phyloP scores from a whole-genome alignment of 805 yeast genomes.

The Sungouiozyma ichnusensis region DNA sequence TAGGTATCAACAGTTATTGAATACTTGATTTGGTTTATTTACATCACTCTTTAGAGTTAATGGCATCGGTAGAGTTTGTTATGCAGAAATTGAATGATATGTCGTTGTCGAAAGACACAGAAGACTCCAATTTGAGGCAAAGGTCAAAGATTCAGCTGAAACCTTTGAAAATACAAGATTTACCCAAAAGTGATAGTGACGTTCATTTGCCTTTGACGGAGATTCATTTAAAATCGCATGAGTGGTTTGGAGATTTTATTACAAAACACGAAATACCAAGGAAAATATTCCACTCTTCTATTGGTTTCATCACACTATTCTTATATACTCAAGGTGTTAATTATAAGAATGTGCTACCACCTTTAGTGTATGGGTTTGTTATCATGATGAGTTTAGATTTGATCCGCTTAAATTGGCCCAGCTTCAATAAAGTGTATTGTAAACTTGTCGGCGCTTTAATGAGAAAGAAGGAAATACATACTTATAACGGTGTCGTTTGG shows the following conservation, averaged over 20 bases:
- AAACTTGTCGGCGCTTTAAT: conserved; percentile 65
- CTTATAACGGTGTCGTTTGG: conserved; percentile 80
- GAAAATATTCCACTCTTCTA: conserved; percentile 77
- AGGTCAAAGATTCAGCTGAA: too few relatives aligned
- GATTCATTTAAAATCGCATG: conserved; percentile 32
- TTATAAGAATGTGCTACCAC: conserved; percentile 46
- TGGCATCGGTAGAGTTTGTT: conserved; percentile 1
- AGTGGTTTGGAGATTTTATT: conserved; percentile 41
- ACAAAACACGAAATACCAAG: conserved; percentile 84
- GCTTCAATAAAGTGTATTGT: conserved; percentile 60
- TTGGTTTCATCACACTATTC: conserved; percentile 71
- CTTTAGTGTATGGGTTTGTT: conserved; percentile 45
- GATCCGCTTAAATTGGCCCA: conserved; percentile 48
- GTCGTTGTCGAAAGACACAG: too few relatives aligned
- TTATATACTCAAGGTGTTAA: conserved; percentile 56
- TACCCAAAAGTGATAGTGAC: conserved; percentile 11
- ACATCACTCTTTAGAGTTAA: neutral
- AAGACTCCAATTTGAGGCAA: too few relatives aligned
- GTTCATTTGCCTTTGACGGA: conserved; percentile 25
- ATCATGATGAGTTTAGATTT: conserved; percentile 54
- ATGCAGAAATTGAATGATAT: conserved; percentile 1
- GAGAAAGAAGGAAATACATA: conserved; percentile 68
- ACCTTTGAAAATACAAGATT: too few relatives aligned
- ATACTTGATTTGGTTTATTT: too few relatives aligned
- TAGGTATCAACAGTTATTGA: too few relatives aligned